Percentiles rank a stretch among this genome's conserved stretches.
phyloP scores from a whole-genome alignment of 345 rosid species.

The Eucalyptus shirleyi region DNA sequence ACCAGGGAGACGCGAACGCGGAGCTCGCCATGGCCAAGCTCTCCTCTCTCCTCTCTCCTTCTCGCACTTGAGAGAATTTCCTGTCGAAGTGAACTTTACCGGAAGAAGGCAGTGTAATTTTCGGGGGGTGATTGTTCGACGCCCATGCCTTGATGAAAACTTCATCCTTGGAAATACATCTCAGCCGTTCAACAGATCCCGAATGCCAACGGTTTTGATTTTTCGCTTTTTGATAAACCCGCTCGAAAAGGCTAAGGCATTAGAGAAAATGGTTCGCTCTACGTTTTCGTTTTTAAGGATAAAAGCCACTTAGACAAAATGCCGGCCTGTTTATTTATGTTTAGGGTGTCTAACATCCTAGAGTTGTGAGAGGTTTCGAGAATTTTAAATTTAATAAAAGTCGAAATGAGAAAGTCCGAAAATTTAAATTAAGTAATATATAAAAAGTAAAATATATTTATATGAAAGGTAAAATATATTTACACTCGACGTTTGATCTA shows the following conservation, averaged over 20 bases:
- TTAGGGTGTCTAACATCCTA: not conserved
- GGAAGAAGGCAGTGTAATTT: not conserved
- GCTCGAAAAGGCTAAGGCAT: no score
- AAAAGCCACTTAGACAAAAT: not conserved
- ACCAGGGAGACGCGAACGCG: not conserved
- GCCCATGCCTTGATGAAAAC: not conserved
- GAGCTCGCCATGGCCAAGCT: not conserved
- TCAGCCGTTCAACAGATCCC: not conserved
- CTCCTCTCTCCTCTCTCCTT: not conserved
- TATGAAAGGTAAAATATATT: not conserved
- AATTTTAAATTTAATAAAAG: not conserved
- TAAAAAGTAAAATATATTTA: not conserved
- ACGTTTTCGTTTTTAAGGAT: not conserved
- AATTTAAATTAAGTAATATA: not conserved
- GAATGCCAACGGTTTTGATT: not conserved
- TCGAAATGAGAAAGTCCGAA: not conserved
- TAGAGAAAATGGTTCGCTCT: no score
- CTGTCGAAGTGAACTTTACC: not conserved
- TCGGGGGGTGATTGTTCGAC: not conserved
- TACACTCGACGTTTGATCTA: not conserved
- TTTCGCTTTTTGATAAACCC: not conserved
- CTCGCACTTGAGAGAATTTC: not conserved
- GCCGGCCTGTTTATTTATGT: not conserved
- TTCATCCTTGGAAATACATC: not conserved
- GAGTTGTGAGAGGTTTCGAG: not conserved